Evolutionary conservation across 495 filamentous ascomycete species (phyloP).

Genomic region (Sphaerosporella brunnea): DNA sequence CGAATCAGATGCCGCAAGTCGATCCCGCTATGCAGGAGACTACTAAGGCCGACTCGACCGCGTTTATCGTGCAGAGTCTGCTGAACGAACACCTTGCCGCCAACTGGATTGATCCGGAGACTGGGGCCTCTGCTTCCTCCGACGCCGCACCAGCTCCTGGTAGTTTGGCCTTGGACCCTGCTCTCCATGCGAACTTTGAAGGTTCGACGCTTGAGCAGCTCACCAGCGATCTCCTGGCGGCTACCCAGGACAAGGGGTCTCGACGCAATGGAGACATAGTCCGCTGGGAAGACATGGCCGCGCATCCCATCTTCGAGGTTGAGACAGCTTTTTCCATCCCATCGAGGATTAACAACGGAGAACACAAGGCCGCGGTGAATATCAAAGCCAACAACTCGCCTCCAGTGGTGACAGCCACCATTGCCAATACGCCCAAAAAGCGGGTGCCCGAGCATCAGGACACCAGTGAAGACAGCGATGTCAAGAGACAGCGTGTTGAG

Average conservation of each 20-base stretch:
- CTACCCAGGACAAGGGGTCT: conserved; percentile 3
- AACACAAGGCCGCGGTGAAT: neutral
- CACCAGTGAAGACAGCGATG: neutral
- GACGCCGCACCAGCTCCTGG: conserved; percentile 24
- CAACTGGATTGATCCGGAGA: neutral
- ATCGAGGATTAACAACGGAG: neutral
- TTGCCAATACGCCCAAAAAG: conserved; percentile 1
- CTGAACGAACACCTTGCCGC: conserved; percentile 8
- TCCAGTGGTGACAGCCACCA: neutral
- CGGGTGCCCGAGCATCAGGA: neutral
- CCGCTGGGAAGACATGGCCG: conserved; percentile 25
- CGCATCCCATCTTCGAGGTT: conserved; percentile 24
- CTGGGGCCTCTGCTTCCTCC: conserved; percentile 5
- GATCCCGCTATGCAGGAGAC: conserved; percentile 16
- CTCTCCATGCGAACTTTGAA: conserved; percentile 18
- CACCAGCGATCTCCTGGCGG: conserved; percentile 20
- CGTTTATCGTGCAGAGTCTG: conserved; percentile 19
- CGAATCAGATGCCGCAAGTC: conserved; percentile 9
- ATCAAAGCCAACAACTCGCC: neutral
- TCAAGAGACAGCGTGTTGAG: neutral
- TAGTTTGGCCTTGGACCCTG: conserved; percentile 21
- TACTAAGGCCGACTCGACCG: conserved; percentile 15
- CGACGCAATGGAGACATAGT: conserved; percentile 12
- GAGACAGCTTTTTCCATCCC: conserved; percentile 9
- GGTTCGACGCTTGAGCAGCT: conserved; percentile 21